Evolutionary conservation across 2,329 filamentous ascomycete species (phyloP), one percentile per base, ranked within the genome.

Genomic region (Trichoderma sp.): DNA sequence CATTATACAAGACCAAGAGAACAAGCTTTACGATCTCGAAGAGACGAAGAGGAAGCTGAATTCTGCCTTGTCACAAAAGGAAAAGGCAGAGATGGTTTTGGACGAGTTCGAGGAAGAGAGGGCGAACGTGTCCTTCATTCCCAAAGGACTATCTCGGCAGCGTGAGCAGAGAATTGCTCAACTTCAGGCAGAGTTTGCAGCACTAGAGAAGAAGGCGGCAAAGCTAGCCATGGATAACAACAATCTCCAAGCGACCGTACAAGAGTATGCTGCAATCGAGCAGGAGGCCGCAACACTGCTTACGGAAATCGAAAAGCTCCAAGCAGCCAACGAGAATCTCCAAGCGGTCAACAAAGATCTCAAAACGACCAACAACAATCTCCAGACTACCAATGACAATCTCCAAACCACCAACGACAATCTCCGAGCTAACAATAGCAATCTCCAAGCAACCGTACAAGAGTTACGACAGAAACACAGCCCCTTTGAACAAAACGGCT

Each of bases 41-140:
- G 88, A 91, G 18, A 84, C 89, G 74, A 89, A 88, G 78, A 86
- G 89, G 14, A 88, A 88, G 78, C 83, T 89, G 21, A 85, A 90
- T 50, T 86, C 89, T 69, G 90, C 91, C 0, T 76, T 87, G 8
- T 81, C 85, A 1, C 87, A 91, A 74, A 90, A 89, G 78, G 86
- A 90, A 27, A 87, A 88, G 35, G 91, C 91, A 2, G 89, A 91
- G 79, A 85, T 84, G 7, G 88, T 93, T 75, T 84, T 93, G 18
- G 88, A 91, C 79, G 91, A 93, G 80, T 86, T 95, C 29, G 93
- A 94, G 77, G 92, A 94, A 72, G 93, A 95, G 79, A 91, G 95
- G 88, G 89, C 93, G 27, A 92, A 95, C 83, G 95, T 95, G 79
- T 95, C 93, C 0, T 89, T 95, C 50, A 91, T 91, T 71, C 93